Conservation (phyloP, 1,139 yeast genomes). For the Pichia norvegensis region DNA sequence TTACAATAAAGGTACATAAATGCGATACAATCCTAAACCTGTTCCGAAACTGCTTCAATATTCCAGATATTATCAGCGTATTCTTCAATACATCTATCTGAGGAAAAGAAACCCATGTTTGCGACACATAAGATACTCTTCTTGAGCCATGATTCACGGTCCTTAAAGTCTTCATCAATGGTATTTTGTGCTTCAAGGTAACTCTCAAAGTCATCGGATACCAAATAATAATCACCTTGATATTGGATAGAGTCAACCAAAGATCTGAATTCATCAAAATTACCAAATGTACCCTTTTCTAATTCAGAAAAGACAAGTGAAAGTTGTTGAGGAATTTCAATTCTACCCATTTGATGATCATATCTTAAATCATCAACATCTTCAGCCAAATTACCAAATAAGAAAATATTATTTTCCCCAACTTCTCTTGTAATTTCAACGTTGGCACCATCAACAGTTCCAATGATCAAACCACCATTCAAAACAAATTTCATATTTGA, state of each 20-base stretch:
- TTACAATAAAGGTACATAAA: not conserved
- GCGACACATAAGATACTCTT: constrained; percentile 78
- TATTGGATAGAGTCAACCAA: constrained; percentile 60
- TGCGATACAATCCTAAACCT: constrained; percentile 11
- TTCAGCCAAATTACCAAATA: constrained; percentile 86
- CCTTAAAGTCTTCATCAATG: constrained; percentile 64
- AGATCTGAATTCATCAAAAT: constrained; percentile 57
- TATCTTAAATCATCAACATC: constrained; percentile 81
- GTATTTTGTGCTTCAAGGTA: constrained; percentile 73
- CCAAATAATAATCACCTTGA: constrained; percentile 83
- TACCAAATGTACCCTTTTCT: constrained; percentile 65
- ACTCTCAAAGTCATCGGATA: constrained; percentile 81
- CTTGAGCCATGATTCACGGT: constrained; percentile 63
- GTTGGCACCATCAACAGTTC: constrained; percentile 96
- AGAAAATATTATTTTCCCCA: constrained; percentile 86
- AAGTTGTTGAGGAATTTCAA: constrained; percentile 49
- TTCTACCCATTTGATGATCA: constrained; percentile 53
- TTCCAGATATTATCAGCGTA: constrained; percentile 93
- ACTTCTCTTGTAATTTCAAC: constrained; percentile 88
- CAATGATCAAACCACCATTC: constrained; percentile 89
- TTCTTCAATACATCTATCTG: constrained; percentile 87
- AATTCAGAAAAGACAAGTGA: constrained; percentile 58
- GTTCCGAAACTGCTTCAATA: constrained; percentile 56
- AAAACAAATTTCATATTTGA: constrained; percentile 93
- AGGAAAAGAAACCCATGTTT: constrained; percentile 87